These are phyloP conservation scores for Adansonia digitata DNA, from an alignment of 345 rosid genomes.

Conservation along the genomic window DNA sequence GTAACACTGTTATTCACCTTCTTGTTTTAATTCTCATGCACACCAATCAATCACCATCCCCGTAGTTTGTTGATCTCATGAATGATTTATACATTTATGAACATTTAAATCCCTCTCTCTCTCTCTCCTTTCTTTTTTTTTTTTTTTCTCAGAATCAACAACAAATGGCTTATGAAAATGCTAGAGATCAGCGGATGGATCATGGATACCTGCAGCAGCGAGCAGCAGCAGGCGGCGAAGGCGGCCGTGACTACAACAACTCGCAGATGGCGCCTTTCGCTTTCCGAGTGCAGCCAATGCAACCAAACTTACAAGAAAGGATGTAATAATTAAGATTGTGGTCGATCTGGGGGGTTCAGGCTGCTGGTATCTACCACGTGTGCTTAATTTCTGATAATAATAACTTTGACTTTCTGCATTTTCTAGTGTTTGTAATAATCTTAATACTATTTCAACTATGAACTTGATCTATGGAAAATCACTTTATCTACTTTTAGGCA, in stretches of 20 bases:
- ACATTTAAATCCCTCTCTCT: too few relatives aligned
- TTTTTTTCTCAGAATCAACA: slow-evolving; percentile 2
- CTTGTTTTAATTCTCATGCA: background rate
- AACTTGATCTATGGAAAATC: background rate
- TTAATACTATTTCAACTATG: background rate
- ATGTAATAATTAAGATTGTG: slow-evolving; percentile 21
- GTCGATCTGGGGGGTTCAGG: background rate
- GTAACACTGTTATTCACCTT: background rate
- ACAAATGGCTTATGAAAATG: background rate
- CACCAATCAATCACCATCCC: background rate
- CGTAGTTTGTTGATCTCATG: background rate
- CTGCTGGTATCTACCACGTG: background rate
- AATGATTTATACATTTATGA: too few relatives aligned
- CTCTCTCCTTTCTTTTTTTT: background rate
- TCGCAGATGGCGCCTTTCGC: slow-evolving; percentile 40
- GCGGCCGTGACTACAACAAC: slow-evolving; percentile 12
- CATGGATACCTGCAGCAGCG: background rate
- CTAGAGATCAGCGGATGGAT: slow-evolving; percentile 18
- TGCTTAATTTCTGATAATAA: background rate
- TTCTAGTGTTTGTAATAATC: background rate
- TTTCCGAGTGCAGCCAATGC: slow-evolving; percentile 54
- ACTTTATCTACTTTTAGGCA: background rate
- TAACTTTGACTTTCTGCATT: background rate
- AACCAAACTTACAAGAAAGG: slow-evolving; percentile 55
- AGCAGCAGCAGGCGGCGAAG: background rate